phyloP scores from a whole-genome alignment of 2,329 filamentous ascomycete genomes.

The Allantophomopsis cytisporea region DNA sequence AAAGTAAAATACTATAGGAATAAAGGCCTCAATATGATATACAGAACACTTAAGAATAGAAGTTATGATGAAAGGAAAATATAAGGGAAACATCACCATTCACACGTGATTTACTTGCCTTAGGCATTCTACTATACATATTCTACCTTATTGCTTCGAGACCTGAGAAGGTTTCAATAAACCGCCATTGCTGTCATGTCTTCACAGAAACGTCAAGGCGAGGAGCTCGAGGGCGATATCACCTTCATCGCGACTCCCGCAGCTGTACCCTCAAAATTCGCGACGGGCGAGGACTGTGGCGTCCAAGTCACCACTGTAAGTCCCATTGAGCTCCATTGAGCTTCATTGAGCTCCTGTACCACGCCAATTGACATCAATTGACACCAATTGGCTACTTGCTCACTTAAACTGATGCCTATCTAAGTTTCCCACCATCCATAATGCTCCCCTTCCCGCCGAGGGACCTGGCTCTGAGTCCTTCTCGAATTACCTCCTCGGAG shows the following conservation, averaged over 20 bases:
- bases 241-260: slow-evolving; percentile 15
- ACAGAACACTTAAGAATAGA: too few species aligned
- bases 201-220: too few species aligned
- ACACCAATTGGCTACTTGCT: neutral
- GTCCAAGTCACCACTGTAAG: slow-evolving; percentile 13
- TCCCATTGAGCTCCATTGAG: slow-evolving; percentile 3
- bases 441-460: slow-evolving; percentile 87
- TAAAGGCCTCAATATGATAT: too few species aligned
- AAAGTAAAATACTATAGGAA: too few species aligned
- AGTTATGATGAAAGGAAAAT: too few species aligned
- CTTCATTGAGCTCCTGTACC: slow-evolving; percentile 4
- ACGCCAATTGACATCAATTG: neutral
- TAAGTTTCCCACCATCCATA: slow-evolving; percentile 81
- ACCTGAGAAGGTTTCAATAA: too few species aligned
- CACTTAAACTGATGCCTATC: slow-evolving; percentile 2
- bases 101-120: too few species aligned
- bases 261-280: slow-evolving; percentile 9
- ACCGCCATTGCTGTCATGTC: too few species aligned
- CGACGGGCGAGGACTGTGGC: slow-evolving; percentile 12
- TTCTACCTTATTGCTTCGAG: too few species aligned
- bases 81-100: too few species aligned
- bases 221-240: slow-evolving; percentile 6
- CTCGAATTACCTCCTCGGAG: slow-evolving; percentile 67
- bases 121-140: too few species aligned
- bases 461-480: slow-evolving; percentile 73